Evolutionary conservation across 169 alveolate species (phyloP), one percentile per base, ranked within the genome.

Genomic region (Cryptosporidium andersoni): DNA sequence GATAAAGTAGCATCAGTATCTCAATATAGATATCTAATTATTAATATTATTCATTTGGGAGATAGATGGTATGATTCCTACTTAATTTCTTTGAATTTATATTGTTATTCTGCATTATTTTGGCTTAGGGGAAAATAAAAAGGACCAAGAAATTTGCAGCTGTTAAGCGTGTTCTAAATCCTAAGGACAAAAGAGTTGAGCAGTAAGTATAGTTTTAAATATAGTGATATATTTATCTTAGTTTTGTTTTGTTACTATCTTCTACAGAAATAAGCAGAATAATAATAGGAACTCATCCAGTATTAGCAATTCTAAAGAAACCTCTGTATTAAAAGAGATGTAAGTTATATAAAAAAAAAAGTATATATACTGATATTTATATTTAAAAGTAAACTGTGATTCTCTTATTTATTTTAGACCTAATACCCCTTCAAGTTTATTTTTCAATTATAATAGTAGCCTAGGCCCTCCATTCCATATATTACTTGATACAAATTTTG

Each of bases 401-500:
- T 1, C 11, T 1, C 25, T 55, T 16, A 25, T 60, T 1, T 62
- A 62, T 67, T 65, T 25, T 81, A 89, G 94, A 66, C 81, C 92
- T 82, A 66, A 90, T 82, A 81, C 64, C n/a, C 93, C 94, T 39
- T 65, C 92, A 48, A 92, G 93, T 51, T 64, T 94, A 52, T 94
- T 92, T 85, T 94, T 95, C 88, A 90, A 90, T 64, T 96, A 97
- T 88, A 96, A 96, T 81, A 96, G 95, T 82, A 94, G 96, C 62
- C 85, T 97, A 68, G 97, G 97, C 2, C 99, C 99, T n/a, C 99
- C 99, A n/a, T 97, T 95, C 81, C 97, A 97, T 81, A 96, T 97
- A 37, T 82, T 98, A 48, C 92, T 98, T 42, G 99, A 98, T 92
- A 98, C 99, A 3, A 98, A 98, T 95, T 98, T 98, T 92, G 94